Conservation (phyloP, 2,329 filamentous ascomycete genomes). For the Exophiala alcalophila region DNA sequence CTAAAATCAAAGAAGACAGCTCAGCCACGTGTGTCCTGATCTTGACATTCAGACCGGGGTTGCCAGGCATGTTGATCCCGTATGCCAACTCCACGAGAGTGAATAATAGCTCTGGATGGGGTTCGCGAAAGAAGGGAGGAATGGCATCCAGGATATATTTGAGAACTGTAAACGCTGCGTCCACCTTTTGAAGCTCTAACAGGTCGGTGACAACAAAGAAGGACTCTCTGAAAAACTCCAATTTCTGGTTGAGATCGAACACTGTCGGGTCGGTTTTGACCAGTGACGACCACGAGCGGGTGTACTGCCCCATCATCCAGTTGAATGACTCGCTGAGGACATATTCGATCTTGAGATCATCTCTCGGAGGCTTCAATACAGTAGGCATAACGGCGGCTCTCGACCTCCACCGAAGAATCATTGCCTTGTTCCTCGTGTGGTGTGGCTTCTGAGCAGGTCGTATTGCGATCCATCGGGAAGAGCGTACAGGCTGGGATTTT, state of each 20-base stretch:
- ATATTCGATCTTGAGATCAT: slow-evolving; percentile 14
- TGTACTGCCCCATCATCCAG: slow-evolving; percentile 18
- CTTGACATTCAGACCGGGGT: slow-evolving; percentile 4
- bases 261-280: slow-evolving; percentile 5
- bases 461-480: background rate
- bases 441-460: background rate
- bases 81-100: slow-evolving; percentile 15
- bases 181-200: slow-evolving; percentile 4
- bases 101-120: slow-evolving; percentile 18
- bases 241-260: slow-evolving; percentile 10
- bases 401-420: slow-evolving; percentile 8
- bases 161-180: slow-evolving; percentile 15
- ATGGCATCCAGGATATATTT: slow-evolving; percentile 12
- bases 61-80: slow-evolving; percentile 16
- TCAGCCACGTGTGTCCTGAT: slow-evolving; percentile 17
- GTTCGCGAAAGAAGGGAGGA: slow-evolving; percentile 7
- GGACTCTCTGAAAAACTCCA: slow-evolving; percentile 17
- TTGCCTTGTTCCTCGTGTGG: background rate
- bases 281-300: slow-evolving; percentile 9
- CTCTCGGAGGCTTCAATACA: slow-evolving; percentile 1
- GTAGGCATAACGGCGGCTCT: slow-evolving; percentile 1
- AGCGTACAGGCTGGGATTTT: background rate
- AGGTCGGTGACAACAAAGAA: slow-evolving; percentile 18
- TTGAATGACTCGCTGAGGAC: slow-evolving; percentile 15
- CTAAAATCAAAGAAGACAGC: slow-evolving; percentile 11